Evolutionary conservation across 2,329 filamentous ascomycete species (phyloP).

Genomic region (Zymoseptoria ardabiliae): DNA sequence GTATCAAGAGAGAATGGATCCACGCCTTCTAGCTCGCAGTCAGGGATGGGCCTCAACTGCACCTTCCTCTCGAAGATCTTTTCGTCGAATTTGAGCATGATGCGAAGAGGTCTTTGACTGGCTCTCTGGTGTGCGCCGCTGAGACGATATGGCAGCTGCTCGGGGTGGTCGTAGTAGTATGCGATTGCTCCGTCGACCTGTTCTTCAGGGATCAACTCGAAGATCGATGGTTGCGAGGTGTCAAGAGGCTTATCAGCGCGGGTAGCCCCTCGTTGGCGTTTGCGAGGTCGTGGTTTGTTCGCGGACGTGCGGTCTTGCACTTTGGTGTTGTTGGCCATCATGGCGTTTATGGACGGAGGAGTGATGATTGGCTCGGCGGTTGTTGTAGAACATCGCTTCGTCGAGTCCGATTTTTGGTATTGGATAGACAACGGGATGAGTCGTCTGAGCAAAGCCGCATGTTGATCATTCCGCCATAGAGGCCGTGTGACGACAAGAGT

Average conservation of each 20-base stretch:
- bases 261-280: background rate
- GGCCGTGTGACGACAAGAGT: background rate
- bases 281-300: background rate
- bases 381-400: background rate
- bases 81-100: constrained; percentile 4
- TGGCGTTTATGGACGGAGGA: background rate
- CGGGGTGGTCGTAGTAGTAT: constrained; percentile 4
- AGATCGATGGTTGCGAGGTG: background rate
- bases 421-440: background rate
- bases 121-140: background rate
- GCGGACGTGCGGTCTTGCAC: background rate
- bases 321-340: background rate
- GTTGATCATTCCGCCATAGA: background rate
- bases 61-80: background rate
- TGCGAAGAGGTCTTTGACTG: background rate
- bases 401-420: background rate
- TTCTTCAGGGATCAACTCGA: background rate
- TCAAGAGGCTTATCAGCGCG: background rate
- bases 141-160: constrained; percentile 1
- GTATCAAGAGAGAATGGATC: constrained; percentile 1
- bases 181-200: background rate
- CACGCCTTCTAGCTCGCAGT: constrained; percentile 1
- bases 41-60: background rate
- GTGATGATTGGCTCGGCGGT: background rate
- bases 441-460: background rate